Base-by-base conservation (phyloP, 1,284 basidiomycete species). In the Ustilago loliicola region DNA sequence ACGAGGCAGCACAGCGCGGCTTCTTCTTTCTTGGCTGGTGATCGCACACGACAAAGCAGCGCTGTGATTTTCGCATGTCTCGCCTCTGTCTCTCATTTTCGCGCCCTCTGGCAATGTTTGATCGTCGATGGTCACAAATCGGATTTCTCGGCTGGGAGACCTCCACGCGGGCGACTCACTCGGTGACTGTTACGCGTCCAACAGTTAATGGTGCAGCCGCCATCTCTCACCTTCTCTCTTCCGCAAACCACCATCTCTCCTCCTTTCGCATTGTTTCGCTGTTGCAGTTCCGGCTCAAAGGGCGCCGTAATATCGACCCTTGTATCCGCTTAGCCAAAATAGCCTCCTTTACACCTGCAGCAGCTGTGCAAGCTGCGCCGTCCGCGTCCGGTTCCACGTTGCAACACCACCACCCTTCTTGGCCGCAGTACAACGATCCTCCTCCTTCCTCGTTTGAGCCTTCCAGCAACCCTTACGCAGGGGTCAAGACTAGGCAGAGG, bases 301-400 rank as follows among this genome's bases (percentile, higher is more conserved):
- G 71, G 61, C 54, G 63, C 64, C 65, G 58, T 32, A 38, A 53
- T 47, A 58, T 40, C 17, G 32, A 57, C 66, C 61, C 65, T 58
- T 61, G 21, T 15, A 47, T 11, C 1, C 34, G 50, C 40, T 17
- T 30, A 47, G 32, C 52, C 71, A 73, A 73, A 40, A 73, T 73
- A 73, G 71, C 57, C 58, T 61, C 54, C 57, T 62, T 53, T 58
- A 65, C 56, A 27, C 65, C 71, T 65, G 71, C 65, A 30, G 57
- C 71, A 65, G 71, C 66, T 32, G 57, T 45, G 57, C 71, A 72
- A 72, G 71, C 71, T 72, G 71, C 57, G 56, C 57, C 71, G 56
- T 34, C 52, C n/a, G 19, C 25, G 9, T 40, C 52, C 47, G 34
- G 6, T 23, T n/a, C 53, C 30, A n/a, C 34, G 17, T 29, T 56